Conservation (phyloP, 1,139 yeast species). For the Taphrina communis region DNA sequence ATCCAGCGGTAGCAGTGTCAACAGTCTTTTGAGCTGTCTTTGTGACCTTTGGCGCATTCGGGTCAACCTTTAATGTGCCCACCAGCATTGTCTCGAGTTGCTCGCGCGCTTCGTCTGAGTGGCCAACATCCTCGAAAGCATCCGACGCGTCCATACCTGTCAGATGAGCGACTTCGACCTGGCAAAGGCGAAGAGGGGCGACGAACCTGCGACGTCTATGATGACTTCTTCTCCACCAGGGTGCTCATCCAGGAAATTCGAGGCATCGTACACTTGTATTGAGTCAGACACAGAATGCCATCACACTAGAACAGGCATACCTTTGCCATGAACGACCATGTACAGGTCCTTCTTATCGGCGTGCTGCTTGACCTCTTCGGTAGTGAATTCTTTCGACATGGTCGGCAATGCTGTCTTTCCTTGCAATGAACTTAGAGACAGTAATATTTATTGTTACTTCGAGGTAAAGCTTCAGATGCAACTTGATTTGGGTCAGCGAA, state of each 20-base stretch:
- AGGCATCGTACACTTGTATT: slow-evolving; percentile 71
- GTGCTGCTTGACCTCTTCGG: slow-evolving; percentile 80
- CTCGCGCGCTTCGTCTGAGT: slow-evolving; percentile 92
- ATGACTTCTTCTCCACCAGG: slow-evolving; percentile 99
- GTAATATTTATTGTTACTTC: too few species aligned
- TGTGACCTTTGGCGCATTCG: slow-evolving; percentile 35
- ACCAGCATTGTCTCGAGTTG: slow-evolving; percentile 69
- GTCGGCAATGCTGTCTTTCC: background rate
- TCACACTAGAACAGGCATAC: background rate
- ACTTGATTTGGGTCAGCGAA: slow-evolving; percentile 2
- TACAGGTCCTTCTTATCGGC: slow-evolving; percentile 79
- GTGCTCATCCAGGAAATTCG: slow-evolving; percentile 89
- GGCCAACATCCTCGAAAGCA: slow-evolving; percentile 95
- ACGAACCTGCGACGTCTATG: slow-evolving; percentile 78
- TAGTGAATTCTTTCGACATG: slow-evolving; percentile 56
- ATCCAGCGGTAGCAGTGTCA: slow-evolving; percentile 15
- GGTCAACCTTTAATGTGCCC: slow-evolving; percentile 60
- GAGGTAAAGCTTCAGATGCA: too few species aligned
- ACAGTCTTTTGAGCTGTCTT: slow-evolving; percentile 15
- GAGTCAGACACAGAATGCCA: background rate
- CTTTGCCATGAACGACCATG: slow-evolving; percentile 84
- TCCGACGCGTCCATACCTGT: slow-evolving; percentile 77
- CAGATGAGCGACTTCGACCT: background rate
- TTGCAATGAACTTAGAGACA: too few species aligned
- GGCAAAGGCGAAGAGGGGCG: background rate